A percentile compares a stretch with the other conserved stretches of the same genome.
phyloP scores from a whole-genome alignment of 768 basidiomycete genomes.

The Leucocoprinus birnbaumii region DNA sequence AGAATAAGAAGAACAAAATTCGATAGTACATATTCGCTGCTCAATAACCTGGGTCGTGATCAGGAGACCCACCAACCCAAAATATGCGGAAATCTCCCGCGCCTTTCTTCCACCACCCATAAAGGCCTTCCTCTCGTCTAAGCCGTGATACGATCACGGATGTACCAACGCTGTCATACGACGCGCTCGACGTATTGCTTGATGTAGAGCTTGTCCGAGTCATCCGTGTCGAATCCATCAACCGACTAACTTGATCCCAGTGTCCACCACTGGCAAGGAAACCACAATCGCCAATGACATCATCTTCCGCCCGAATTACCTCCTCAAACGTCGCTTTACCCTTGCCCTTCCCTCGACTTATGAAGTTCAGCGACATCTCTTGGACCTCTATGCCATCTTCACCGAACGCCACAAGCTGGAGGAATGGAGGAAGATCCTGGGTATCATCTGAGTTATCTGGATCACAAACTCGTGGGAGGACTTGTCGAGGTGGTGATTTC shows the following conservation, averaged over 20 bases:
- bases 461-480: slow-evolving; percentile 50
- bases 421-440: slow-evolving; percentile 32
- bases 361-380: slow-evolving; percentile 55
- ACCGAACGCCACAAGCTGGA: slow-evolving; percentile 71
- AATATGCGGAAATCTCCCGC: slow-evolving; percentile 76
- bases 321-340: slow-evolving; percentile 46
- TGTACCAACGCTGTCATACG: slow-evolving; percentile 50
- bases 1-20: neutral
- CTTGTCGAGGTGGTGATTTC: slow-evolving; percentile 52
- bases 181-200: slow-evolving; percentile 39
- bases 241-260: slow-evolving; percentile 37
- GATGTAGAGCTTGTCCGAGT: slow-evolving; percentile 41
- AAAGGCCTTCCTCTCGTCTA: slow-evolving; percentile 61
- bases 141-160: slow-evolving; percentile 45
- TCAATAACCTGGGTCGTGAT: neutral
- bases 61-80: slow-evolving; percentile 68
- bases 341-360: slow-evolving; percentile 48
- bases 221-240: slow-evolving; percentile 32
- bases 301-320: slow-evolving; percentile 51
- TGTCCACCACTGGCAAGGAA: slow-evolving; percentile 52
- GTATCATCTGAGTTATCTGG: slow-evolving; percentile 18
- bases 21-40: neutral
- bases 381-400: slow-evolving; percentile 74
- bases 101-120: slow-evolving; percentile 78
- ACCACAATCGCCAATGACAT: slow-evolving; percentile 63